Percentiles rank a stretch among this genome's conserved stretches.
phyloP scores from a whole-genome alignment of 192 early-diverging fungal species.

The Mortierella antarctica region DNA sequence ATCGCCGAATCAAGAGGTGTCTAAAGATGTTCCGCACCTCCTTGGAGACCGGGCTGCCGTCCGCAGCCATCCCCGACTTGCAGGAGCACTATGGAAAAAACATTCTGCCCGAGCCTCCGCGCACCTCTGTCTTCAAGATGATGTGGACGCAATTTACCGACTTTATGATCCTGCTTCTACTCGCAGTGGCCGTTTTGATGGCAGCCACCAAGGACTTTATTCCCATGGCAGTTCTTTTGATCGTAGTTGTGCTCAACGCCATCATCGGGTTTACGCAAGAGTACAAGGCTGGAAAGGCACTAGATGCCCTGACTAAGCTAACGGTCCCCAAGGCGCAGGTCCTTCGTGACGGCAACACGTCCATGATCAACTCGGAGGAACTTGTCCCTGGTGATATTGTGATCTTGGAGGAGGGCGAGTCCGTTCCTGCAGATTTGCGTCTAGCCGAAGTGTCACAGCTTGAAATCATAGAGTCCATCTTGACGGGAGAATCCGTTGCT shows the following conservation, averaged over 20 bases:
- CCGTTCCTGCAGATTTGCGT: conserved; percentile 85
- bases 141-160: conserved; percentile 89
- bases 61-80: conserved; percentile 64
- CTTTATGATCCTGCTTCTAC: conserved; percentile 92
- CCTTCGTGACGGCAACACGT: conserved; percentile 71
- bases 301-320: conserved; percentile 77
- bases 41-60: conserved; percentile 73
- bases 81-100: conserved; percentile 87
- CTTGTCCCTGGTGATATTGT: conserved; percentile 87
- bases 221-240: conserved; percentile 66
- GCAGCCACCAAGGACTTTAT: conserved; percentile 89
- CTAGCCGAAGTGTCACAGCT: conserved; percentile 76
- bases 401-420: conserved; percentile 83
- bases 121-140: conserved; percentile 73
- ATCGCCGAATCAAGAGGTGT: conserved; percentile 85
- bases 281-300: conserved; percentile 91
- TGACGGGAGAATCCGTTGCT: conserved; percentile 85
- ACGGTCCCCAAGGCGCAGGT: conserved; percentile 75
- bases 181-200: conserved; percentile 81
- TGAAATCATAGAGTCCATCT: conserved; percentile 80
- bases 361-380: conserved; percentile 70
- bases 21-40: conserved; percentile 85
- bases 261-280: conserved; percentile 95
- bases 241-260: conserved; percentile 85
- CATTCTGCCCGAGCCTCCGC: conserved; percentile 81